Base-by-base conservation (phyloP, 345 rosid genomes). In the Citrus inodora region DNA sequence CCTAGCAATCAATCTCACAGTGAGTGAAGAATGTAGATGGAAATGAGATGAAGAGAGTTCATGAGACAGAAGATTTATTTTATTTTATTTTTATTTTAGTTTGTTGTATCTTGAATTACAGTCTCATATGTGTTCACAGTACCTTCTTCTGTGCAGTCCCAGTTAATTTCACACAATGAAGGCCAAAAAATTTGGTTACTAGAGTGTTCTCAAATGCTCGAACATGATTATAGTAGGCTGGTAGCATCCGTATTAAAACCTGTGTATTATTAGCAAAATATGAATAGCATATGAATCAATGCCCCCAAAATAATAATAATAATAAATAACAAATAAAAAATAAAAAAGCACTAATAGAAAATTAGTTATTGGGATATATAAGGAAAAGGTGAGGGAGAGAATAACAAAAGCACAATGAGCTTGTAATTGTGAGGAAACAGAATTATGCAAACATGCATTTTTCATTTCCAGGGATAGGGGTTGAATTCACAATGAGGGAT, bases 191-290 rank as follows among this genome's bases (percentile, higher is more conserved):
- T 87, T 89, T 97, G 33, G 98, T 97, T n/a, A 94, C 98, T 37
- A 97, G 80, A 37, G 99, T 97, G 89, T 93, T 88, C 79, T 97
- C 95, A 59, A 87, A 93, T 33, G 97, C 85, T 35, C 93, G 89
- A 32, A 97, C 99, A 86, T 97, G 99, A 79, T 90, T 92, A 79
- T 93, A 97, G 79, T 94, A 97, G 32, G 98, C 97, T 1, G 98
- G 95, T 35, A 97, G 90, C 98, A 97, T 97, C 89, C 98, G 90
- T 83, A 94, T 82, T 27, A 97, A 91, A 61, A 97, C 99, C 98
- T 94, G 88, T 53, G 79, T 32, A 53, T 38, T 51, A 35, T 32
- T 59, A 46, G 66, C 25, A 56, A 55, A 55, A 48, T 71, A 33
- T 28, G 60, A 71, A 65, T 65, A 27, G 35, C 65, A 42, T 30